Base-by-base conservation (phyloP, 345 rosid genomes). In the Brassica napus region DNA sequence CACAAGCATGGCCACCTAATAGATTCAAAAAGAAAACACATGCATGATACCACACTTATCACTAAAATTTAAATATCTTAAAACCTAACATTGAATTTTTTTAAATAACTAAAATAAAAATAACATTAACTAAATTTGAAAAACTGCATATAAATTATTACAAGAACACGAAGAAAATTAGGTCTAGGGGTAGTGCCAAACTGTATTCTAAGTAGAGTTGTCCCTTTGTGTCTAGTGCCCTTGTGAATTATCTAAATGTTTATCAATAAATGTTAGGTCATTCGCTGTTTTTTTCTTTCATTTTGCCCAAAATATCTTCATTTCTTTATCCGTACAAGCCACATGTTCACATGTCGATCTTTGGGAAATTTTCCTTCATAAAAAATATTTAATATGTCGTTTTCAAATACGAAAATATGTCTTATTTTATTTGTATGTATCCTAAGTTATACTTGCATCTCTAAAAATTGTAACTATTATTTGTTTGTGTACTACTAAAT, bases 1-100 rank as follows among this genome's bases (percentile, higher is more conserved):
- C 65, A 79, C 75, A 79, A 63, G 75, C 75, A 80, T 80, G 79
- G 79, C 71, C 83, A 80, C 83, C 83, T 80, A 74, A 74, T 80
- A 61, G 35, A 74, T 52, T 74, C 83, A 63, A 68, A 74, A 74
- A 69, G 60, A 80, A 74, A 79, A 79, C 78, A 79, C 78, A 79
- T 68, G 78, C 82, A 79, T 73, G 82, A 73, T 73, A 73, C 78
- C 65, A 68, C 74, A 73, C 69, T 79, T 79, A 73, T 72, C 77
- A 78, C 72, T 57, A 65, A 7, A 39, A 39, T 65, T 65, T 71
- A 57, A 71, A 65, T 69, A 63, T 54, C 24, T 1, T 1, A 54
- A 72, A 65, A 77, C 81, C 77, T 72, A 78, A 71, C 72, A 72
- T 28, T 57, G 2, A 39, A 15, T 23, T 14, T 49, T 31, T 47